Base-by-base conservation (phyloP, 352 stramenopile genomes). In the Phytophthora cajani region DNA sequence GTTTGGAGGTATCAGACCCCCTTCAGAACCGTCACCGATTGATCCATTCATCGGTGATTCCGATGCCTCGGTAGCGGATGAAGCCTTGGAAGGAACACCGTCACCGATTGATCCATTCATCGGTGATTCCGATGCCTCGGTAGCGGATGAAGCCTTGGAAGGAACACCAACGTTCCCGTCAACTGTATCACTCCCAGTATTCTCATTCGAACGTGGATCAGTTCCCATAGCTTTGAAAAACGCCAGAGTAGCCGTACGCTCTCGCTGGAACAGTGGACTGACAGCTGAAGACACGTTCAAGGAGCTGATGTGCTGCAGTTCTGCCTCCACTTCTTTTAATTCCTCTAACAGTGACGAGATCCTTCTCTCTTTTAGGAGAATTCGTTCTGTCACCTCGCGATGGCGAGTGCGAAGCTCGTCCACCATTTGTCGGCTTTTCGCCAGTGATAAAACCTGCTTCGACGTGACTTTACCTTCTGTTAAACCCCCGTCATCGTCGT, bases 271-370 rank as follows among this genome's bases (percentile, higher is more conserved):
- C 19, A 69, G 58, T 8, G 74, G 61, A 66, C 77, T 79, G n/a
- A 63, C 63, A 6, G 50, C 30, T 12, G 62, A 68, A 21, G 71
- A 61, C 8, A 17, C 58, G 25, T 72, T 78, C 17, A 82, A 32
- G 1, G 80, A 74, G 9, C 75, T 84, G 49, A 90, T 90, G 19
- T 89, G 75, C 32, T 67, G 44, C 9, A 92, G 69, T 46, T 90
- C 82, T 8, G 76, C 73, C 55, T 92, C 82, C 2, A 92, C 77
- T 10, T 89, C 82, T 36, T 85, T 86, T 3, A 92, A 67, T 60
- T 92, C 84, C 2, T 75, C 71, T 0, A 92, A 66, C 8, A 92
- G 69, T 7, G 80, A 76, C 12, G 80, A 70, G 47, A 90, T 70
- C 4, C 74, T 61, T 10, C 79, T 57, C 57, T 92, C 79, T 59